Base-by-base conservation (phyloP, 352 stramenopile species). In the Aphanomyces astaci region DNA sequence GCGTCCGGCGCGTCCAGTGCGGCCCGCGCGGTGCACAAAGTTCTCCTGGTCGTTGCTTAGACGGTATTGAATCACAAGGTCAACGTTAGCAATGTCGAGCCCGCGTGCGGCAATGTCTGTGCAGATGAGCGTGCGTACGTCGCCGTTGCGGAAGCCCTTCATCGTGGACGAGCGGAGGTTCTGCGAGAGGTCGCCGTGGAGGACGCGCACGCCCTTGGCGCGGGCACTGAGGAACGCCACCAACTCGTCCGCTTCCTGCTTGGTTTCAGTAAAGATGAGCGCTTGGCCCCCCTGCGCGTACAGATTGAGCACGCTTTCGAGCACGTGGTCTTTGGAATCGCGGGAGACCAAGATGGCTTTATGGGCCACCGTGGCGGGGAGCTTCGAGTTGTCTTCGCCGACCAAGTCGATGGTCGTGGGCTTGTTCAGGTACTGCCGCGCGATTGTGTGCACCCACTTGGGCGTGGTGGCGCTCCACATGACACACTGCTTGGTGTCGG, bases 261-360 rank as follows among this genome's bases (percentile, higher is more conserved):
- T 99, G 15, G 96, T 99, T 75, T 98, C 86, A 3, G 94, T 98
- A 74, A 99, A 99, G 40, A 99, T 96, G 63, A 99, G 96, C 52
- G 86, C 82, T 67, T 92, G 81, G 30, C 83, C 84, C 46, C 84
- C 78, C 30, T 86, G 76, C 13, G 76, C 88, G 75, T 81, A 76
- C 57, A 89, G 73, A 63, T 81, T 76, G 60, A 92, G 66, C 52
- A 94, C 79, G 40, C 81, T 86, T 70, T 89, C 81, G 7, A 92
- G 70, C 55, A 90, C 68, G 46, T 85, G 71, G 25, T 86, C 77
- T 62, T 84, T 84, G 28, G 76, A 75, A 65, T 86, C 83, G 45
- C 82, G 74, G 10, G 93, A 90, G 32, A 94, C 82, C 67, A 98
- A 86, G 63, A 98, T 94, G 17, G 92, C 92, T 66, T 96, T 91